These are phyloP conservation scores for Zostera marina DNA, from an alignment of 116 monocot genomes.

Conservation along the genomic window DNA sequence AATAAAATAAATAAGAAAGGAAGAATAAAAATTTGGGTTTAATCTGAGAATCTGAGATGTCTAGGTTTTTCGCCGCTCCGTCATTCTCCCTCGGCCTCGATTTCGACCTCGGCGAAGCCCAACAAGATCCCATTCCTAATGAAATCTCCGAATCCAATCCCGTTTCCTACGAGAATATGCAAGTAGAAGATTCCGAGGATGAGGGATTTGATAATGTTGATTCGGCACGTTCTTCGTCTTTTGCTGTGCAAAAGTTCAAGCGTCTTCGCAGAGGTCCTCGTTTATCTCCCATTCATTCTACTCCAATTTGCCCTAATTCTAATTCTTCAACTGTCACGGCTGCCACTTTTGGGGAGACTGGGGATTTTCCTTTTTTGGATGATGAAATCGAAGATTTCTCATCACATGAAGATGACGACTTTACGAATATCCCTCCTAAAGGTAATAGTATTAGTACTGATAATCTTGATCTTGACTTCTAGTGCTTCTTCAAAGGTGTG, in stretches of 20 bases:
- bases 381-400: conserved; percentile 93
- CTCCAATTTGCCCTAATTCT: not conserved
- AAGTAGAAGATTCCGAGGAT: not conserved
- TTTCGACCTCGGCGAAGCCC: not conserved
- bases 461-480: not conserved
- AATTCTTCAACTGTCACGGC: not conserved
- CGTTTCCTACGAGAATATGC: not conserved
- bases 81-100: conserved; percentile 5
- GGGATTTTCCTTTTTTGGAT: conserved; percentile 6
- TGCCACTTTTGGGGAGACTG: not conserved
- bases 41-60: not conserved
- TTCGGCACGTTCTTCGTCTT: not conserved
- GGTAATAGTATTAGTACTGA: conserved; percentile 5
- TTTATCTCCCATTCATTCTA: not conserved
- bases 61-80: conserved; percentile 3
- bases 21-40: too few species aligned
- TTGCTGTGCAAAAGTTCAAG: not conserved
- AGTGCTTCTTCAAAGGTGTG: too few species aligned
- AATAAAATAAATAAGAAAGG: too few species aligned
- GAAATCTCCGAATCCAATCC: not conserved
- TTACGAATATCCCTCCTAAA: conserved; percentile 2
- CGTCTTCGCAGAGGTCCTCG: not conserved
- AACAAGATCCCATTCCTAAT: not conserved
- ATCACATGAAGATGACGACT: conserved; percentile 33
- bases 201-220: not conserved